Conservation (phyloP, 2,329 filamentous ascomycete species). For the Pseudogymnoascus sp. region DNA sequence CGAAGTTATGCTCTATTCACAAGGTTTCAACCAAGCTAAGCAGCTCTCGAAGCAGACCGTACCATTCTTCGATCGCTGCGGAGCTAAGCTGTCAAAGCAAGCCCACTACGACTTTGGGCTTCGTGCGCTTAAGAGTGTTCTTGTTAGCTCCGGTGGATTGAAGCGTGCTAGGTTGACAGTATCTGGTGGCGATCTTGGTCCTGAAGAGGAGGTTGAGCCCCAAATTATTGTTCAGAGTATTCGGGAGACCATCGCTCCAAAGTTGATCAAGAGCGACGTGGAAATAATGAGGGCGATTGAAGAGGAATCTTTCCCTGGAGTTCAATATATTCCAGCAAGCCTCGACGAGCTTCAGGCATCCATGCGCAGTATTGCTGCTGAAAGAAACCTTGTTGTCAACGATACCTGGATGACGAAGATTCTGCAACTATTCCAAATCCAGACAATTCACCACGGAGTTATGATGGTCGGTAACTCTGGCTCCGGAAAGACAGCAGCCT, state of each 20-base stretch:
- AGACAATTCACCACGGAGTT: constrained; percentile 95
- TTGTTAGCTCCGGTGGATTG: constrained; percentile 92
- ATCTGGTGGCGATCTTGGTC: constrained; percentile 46
- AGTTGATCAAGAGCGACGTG: constrained; percentile 87
- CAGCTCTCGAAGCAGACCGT: constrained; percentile 89
- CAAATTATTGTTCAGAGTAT: constrained; percentile 99
- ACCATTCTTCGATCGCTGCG: constrained; percentile 93
- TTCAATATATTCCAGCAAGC: constrained; percentile 85
- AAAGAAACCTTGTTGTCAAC: constrained; percentile 80
- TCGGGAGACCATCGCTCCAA: constrained; percentile 94
- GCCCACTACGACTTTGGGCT: constrained; percentile 98
- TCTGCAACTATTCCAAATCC: constrained; percentile 94
- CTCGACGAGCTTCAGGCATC: constrained; percentile 70
- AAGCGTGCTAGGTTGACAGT: constrained; percentile 72
- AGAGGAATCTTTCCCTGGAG: constrained; percentile 76
- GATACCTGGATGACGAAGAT: constrained; percentile 97
- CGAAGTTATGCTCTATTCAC: constrained; percentile 99
- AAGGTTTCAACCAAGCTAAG: constrained; percentile 97
- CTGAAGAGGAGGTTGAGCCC: constrained; percentile 73
- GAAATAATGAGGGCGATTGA: constrained; percentile 82
- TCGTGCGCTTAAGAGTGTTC: constrained; percentile 93
- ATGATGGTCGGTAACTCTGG: constrained; percentile 99
- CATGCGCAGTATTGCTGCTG: constrained; percentile 72
- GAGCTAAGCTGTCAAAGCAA: constrained; percentile 76
- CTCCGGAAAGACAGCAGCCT: constrained; percentile 92